Base-by-base conservation (phyloP, 495 filamentous ascomycete species). In the Podospora conica region DNA sequence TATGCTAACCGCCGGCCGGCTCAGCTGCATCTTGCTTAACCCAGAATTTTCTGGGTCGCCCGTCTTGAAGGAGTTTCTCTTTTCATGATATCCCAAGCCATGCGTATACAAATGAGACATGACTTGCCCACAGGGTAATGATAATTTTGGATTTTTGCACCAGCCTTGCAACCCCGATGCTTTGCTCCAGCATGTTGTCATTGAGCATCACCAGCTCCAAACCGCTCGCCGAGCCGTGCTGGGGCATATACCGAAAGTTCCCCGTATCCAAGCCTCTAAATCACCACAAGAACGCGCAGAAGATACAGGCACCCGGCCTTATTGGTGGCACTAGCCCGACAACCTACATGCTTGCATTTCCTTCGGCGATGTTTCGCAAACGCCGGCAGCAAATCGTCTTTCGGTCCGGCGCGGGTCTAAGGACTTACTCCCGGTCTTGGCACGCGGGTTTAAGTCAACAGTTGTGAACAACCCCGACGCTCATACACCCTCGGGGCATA, bases 41-140 rank as follows among this genome's bases (percentile, higher is more conserved):
- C 84, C 84, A 0, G 83, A 86, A 57, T 85, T 86, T 59, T 83
- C 82, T 7, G 81, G 82, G 3, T 83, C 82, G 1, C 84, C 84
- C 0, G 81, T 85, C 2, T 65, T 85, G 23, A 84, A 83, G 62
- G 84, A 86, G 60, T 86, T 86, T 67, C 74, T 86, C 10, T 86
- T 86, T 68, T 79, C 78, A 48, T 84, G 70, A 84, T 12, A 29
- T 40, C 58, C 57, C 7, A 33, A n/a, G 28, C 55, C 18, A 55
- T 23, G 27, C 11, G 20, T 27, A 58, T 56, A 53, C 59, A 31
- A 22, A 21, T 60, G 24, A 48, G 31, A 60, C 28, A 29, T 33
- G 48, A 57, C 33, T 15, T 40, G n/a, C 15, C 40, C 1, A n/a
- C 23, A 54, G 27, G 18, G 28, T 74, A 78, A 77, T 74, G 60